Evolutionary conservation across 2,329 filamentous ascomycete species (phyloP).

Genomic region (Xylariomycetidae sp.): DNA sequence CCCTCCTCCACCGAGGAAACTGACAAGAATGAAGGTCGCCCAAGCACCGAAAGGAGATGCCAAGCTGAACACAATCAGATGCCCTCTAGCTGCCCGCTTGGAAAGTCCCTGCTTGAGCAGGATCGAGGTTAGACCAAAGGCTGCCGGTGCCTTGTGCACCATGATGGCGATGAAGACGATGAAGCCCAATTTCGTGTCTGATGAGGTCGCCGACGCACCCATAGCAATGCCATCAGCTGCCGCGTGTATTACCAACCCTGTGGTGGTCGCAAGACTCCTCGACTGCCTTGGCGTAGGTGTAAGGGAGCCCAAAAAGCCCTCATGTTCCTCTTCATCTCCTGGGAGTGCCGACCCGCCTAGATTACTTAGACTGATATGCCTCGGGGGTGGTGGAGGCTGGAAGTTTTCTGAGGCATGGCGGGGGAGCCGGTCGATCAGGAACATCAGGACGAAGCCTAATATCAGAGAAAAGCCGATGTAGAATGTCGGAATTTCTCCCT

Average conservation of each 20-base stretch:
- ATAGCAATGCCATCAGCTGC: constrained; percentile 94
- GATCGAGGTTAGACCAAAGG: constrained; percentile 88
- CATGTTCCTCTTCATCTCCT: constrained; percentile 50
- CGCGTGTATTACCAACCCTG: constrained; percentile 92
- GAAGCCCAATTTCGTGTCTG: constrained; percentile 72
- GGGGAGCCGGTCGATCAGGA: constrained; percentile 83
- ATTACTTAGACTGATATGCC: constrained; percentile 86
- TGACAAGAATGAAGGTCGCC: constrained; percentile 75
- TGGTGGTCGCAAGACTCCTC: constrained; percentile 74
- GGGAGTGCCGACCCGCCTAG: constrained; percentile 52
- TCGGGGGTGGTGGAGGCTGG: constrained; percentile 61
- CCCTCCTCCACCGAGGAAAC: constrained; percentile 62
- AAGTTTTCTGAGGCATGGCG: constrained; percentile 64
- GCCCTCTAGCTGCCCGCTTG: constrained; percentile 77
- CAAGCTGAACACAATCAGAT: constrained; percentile 86
- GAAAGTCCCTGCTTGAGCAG: constrained; percentile 86
- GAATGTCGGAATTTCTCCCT: constrained; percentile 55
- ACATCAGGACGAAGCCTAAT: constrained; percentile 92
- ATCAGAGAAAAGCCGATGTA: constrained; percentile 86
- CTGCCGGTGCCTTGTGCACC: constrained; percentile 94
- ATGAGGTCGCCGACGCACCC: constrained; percentile 77
- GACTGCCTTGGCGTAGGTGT: constrained; percentile 54
- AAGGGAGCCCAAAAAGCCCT: constrained; percentile 55
- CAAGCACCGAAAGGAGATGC: constrained; percentile 85
- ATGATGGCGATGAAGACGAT: constrained; percentile 96